Evolutionary conservation across 148 eudicot species (phyloP).

Genomic region (Chenopodium album): DNA sequence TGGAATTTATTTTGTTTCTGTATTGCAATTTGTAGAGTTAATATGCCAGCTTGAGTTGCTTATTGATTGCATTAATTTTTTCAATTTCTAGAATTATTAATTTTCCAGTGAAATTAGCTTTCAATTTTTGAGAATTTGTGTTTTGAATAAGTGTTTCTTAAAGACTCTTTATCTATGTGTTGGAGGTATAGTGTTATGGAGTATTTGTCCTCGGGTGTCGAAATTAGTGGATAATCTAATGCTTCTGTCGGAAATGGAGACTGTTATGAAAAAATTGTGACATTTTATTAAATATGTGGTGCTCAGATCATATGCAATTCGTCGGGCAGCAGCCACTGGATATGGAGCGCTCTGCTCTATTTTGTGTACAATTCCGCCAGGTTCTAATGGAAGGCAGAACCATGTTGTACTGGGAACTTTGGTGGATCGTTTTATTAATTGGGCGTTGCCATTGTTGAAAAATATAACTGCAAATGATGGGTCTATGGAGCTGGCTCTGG

Average conservation of each 20-base stretch:
- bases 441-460: constrained; percentile 81
- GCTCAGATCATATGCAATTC: constrained; percentile 70
- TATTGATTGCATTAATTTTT: no score
- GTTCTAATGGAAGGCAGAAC: constrained; percentile 82
- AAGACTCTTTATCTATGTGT: no score
- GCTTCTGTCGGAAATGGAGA: background rate
- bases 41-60: no score
- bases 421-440: constrained; percentile 74
- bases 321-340: constrained; percentile 76
- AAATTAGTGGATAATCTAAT: background rate
- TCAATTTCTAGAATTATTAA: no score
- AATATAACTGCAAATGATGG: constrained; percentile 46
- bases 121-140: background rate
- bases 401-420: constrained; percentile 53
- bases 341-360: constrained; percentile 88
- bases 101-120: background rate
- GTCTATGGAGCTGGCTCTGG: constrained; percentile 63
- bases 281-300: constrained; percentile 21
- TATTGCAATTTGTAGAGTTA: background rate
- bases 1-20: background rate
- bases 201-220: background rate
- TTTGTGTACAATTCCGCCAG: constrained; percentile 53
- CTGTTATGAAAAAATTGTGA: background rate
- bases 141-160: no score
- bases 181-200: background rate